Conservation (phyloP, 2,329 filamentous ascomycete species). For the Mollisia scopiformis region DNA sequence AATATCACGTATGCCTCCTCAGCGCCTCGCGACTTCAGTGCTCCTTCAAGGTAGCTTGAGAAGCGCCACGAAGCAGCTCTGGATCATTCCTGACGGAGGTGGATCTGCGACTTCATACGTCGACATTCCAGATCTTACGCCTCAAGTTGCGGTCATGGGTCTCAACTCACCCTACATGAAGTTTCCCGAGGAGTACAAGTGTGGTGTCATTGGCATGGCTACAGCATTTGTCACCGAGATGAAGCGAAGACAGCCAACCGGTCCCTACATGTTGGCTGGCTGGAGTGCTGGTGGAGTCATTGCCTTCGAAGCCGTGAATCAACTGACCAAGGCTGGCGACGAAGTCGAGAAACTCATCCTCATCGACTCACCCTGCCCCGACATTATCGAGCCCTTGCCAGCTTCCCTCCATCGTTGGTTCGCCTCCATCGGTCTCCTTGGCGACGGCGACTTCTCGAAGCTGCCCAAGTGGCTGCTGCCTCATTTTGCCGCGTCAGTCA, state of each 20-base stretch:
- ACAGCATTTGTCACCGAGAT: constrained; percentile 70
- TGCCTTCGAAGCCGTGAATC: constrained; percentile 67
- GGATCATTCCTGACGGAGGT: constrained; percentile 51
- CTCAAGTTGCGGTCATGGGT: constrained; percentile 54
- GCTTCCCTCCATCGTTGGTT: constrained; percentile 59
- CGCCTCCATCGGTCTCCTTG: constrained; percentile 71
- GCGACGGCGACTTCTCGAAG: constrained; percentile 60
- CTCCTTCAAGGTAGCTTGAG: constrained; percentile 50
- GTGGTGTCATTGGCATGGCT: constrained; percentile 67
- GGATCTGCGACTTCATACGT: constrained; percentile 43
- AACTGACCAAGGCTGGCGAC: constrained; percentile 60
- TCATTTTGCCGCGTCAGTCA: constrained; percentile 72
- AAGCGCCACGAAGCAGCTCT: constrained; percentile 47
- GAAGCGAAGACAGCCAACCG: constrained; percentile 68
- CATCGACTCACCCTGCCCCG: constrained; percentile 68
- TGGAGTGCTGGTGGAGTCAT: constrained; percentile 80
- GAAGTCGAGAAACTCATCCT: constrained; percentile 62
- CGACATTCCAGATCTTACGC: constrained; percentile 41
- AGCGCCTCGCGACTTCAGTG: constrained; percentile 37
- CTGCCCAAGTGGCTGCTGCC: constrained; percentile 74
- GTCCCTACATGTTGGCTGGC: constrained; percentile 70
- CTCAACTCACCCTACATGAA: constrained; percentile 76
- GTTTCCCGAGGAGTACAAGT: constrained; percentile 65
- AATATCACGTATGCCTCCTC: constrained; percentile 1
- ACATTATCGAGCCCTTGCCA: constrained; percentile 70